Percentiles rank a stretch among this genome's conserved stretches.
phyloP scores from a whole-genome alignment of 163 green algal genomes.

The Prototheca wickerhamii region DNA sequence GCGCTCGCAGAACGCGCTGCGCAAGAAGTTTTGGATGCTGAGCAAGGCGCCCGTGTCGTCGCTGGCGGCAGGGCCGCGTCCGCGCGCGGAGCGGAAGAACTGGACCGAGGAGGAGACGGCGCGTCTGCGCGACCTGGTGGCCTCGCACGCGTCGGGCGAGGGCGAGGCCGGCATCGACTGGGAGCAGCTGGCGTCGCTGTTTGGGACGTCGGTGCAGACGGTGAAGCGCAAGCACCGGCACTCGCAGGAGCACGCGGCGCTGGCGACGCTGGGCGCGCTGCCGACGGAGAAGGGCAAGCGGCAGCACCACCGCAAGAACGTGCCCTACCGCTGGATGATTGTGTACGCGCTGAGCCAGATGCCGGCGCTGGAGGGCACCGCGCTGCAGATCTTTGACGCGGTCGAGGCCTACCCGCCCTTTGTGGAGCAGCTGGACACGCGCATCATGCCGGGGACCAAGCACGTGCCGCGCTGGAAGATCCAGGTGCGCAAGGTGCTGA shows the following conservation, averaged over 20 bases:
- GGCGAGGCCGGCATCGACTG: slow-evolving; percentile 4
- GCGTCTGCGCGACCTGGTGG: slow-evolving; percentile 14
- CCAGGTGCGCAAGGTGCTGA: slow-evolving; percentile 36
- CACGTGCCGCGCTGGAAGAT: slow-evolving; percentile 38
- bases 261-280: neutral
- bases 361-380: slow-evolving; percentile 13
- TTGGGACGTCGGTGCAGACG: slow-evolving; percentile 14
- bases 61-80: neutral
- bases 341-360: slow-evolving; percentile 19
- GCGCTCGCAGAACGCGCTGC: slow-evolving; percentile 25
- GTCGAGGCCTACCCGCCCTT: slow-evolving; percentile 20
- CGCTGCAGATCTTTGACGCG: slow-evolving; percentile 11
- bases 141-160: neutral
- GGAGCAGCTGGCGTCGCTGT: slow-evolving; percentile 5
- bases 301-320: slow-evolving; percentile 24
- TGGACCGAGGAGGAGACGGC: slow-evolving; percentile 26
- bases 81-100: slow-evolving; percentile 23
- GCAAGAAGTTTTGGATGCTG: slow-evolving; percentile 32
- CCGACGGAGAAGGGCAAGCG: slow-evolving; percentile 17
- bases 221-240: slow-evolving; percentile 28
- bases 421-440: slow-evolving; percentile 20
- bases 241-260: neutral
- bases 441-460: slow-evolving; percentile 38
- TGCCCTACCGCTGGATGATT: slow-evolving; percentile 41
- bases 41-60: neutral